Base-by-base conservation (phyloP, 257 asterid genomes). In the Salvia hispanica region DNA sequence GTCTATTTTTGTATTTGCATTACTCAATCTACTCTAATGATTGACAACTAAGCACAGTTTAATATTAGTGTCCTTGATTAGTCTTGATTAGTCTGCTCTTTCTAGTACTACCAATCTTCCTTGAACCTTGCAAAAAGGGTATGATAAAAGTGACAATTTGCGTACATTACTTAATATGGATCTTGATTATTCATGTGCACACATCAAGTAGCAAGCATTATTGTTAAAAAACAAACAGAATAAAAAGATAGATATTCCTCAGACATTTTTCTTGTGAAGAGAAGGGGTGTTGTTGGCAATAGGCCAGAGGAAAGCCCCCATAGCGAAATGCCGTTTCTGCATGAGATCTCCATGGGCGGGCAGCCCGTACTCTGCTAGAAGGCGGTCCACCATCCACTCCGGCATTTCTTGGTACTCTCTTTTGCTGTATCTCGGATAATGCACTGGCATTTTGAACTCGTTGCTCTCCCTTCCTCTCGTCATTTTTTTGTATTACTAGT, bases 301-400 rank as follows among this genome's bases (percentile, higher is more conserved):
- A 10, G 85, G 87, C 87, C n/a, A n/a, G n/a, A n/a, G n/a, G n/a
- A n/a, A n/a, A n/a, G 85, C 87, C 13, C 87, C 87, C 76, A 84
- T 77, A 1, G 87, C 85, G 7, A 77, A 84, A 18, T 37, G 58
- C 31, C 90, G 79, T 60, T 81, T 84, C 42, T 73, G 84, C 0
- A 61, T 68, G 66, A 82, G 63, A 66, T 80, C 69, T 0, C 88
- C 91, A 6, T 36, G 9, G 4, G 56, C 58, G 11, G 91, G 79
- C 58, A 82, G 71, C 36, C 88, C 91, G 56, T 82, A 85, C 31
- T 74, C 80, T 0, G 88, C 78, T 1, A 85, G 81, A 42, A 85
- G 88, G 14, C 76, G 34, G 16, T 82, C 88, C 10, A 85, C 45
- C 81, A 50, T 72, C 79, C 82, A 72, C 40, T 84, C 83, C 0